Base-by-base conservation (phyloP, 768 basidiomycete genomes). In the Naganishia vaughanmartiniae region DNA sequence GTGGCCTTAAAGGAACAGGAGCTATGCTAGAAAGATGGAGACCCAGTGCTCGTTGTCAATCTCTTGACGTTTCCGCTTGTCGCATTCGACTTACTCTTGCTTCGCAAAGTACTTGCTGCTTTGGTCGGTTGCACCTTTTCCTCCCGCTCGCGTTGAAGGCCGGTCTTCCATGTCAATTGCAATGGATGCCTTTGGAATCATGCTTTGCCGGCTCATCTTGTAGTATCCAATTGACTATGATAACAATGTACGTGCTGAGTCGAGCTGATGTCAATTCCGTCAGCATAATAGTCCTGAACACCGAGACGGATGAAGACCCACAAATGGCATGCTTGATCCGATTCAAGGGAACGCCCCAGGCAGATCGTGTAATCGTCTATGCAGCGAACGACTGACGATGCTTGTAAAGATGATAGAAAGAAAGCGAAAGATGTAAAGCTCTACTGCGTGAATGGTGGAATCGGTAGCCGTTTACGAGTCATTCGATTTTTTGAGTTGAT, bases 91-190 rank as follows among this genome's bases (percentile, higher is more conserved):
- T 63, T 33, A 55, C 54, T 63, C 33, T 5, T 31, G 46, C 42
- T 63, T 58, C 2, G 2, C 10, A 19, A 63, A 63, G 39, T 63
- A 42, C 28, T 63, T 63, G 17, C 60, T 63, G 21, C 42, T 45
- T 21, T 12, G 36, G 14, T 26, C 60, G 2, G 60, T 3, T 15
- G 60, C 42, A 63, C 60, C 15, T 63, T 28, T 63, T 45, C 6
- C 24, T 26, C 4, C 26, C 28, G 39, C 24, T 12, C 17, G 24
- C 42, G 14, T 3, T 12, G 10, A 19, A 7, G 26, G 2, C 26
- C 24, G 21, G 2, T 7, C 4, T 34, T 58, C 60, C 39, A 63
- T 63, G 17, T 63, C 30, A 4, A n/a, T 3, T n/a, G 21, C 48
- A 1, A 51, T 24, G 14, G 48, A 4, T 4, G n/a, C n/a, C 48